These are phyloP conservation scores for Russula sp. DNA, from an alignment of 768 basidiomycete genomes.

Conservation along the genomic window DNA sequence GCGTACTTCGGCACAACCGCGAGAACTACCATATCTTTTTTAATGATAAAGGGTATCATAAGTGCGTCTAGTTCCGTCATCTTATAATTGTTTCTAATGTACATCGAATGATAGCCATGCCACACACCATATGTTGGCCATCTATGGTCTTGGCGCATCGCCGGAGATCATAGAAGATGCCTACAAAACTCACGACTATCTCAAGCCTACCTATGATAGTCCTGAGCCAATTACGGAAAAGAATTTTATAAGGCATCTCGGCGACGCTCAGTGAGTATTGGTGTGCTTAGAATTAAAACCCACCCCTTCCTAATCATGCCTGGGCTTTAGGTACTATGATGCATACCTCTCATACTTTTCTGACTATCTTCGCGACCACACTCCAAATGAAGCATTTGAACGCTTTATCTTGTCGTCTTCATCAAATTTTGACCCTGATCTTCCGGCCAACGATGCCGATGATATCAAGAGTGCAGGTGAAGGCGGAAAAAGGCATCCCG, in stretches of 20 bases:
- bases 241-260: conserved; percentile 51
- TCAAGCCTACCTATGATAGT: conserved; percentile 35
- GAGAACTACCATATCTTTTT: conserved; percentile 50
- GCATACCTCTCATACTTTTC: conserved; percentile 53
- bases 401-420: conserved; percentile 51
- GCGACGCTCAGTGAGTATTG: conserved; percentile 42
- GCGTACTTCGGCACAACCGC: conserved; percentile 41
- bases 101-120: conserved; percentile 37
- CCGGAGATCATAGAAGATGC: conserved; percentile 35
- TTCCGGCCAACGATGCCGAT: conserved; percentile 19
- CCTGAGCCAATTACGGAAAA: conserved; percentile 38
- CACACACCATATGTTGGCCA: conserved; percentile 49
- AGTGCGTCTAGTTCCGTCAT: conserved; percentile 22
- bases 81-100: not conserved
- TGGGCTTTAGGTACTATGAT: conserved; percentile 46
- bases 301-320: not conserved
- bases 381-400: conserved; percentile 43
- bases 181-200: conserved; percentile 36
- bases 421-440: conserved; percentile 36
- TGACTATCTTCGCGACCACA: conserved; percentile 34
- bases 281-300: not conserved
- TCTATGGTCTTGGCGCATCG: conserved; percentile 54
- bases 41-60: conserved; percentile 33
- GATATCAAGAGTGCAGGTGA: conserved; percentile 15
- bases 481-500: conserved; percentile 31